Conservation (phyloP, 768 basidiomycete species). For the Suillus occidentalis region DNA sequence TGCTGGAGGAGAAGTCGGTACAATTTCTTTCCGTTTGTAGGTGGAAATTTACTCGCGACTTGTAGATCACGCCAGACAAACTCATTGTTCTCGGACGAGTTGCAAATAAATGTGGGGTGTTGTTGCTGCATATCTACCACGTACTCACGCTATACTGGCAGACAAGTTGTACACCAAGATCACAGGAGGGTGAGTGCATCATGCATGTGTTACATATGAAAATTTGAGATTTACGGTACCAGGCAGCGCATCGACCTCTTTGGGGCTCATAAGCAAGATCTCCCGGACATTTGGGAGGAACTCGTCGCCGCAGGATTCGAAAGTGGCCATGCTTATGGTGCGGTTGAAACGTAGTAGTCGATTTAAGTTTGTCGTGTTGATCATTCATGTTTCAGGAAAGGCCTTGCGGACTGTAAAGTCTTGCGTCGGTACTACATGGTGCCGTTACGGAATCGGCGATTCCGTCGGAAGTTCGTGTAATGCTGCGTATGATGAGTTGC, state of each 20-base stretch:
- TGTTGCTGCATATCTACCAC: background rate
- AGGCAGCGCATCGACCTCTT: constrained; percentile 71
- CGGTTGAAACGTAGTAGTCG: constrained; percentile 16
- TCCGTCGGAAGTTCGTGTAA: constrained; percentile 54
- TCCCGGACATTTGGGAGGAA: constrained; percentile 68
- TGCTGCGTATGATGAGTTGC: background rate
- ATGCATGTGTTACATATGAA: background rate
- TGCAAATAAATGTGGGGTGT: constrained; percentile 55
- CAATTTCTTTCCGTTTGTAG: background rate
- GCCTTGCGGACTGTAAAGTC: constrained; percentile 73
- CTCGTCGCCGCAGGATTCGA: constrained; percentile 68
- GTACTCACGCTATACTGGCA: constrained; percentile 11
- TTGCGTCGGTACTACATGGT: constrained; percentile 74
- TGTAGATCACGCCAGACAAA: constrained; percentile 57
- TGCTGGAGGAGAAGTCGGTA: constrained; percentile 59
- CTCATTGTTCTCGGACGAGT: constrained; percentile 64
- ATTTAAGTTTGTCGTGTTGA: background rate
- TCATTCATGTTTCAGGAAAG: constrained; percentile 28
- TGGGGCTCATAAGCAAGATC: constrained; percentile 66
- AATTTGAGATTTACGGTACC: constrained; percentile 16
- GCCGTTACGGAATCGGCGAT: constrained; percentile 72
- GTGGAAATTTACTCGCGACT: background rate
- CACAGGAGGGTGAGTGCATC: constrained; percentile 35
- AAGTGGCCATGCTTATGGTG: constrained; percentile 75
- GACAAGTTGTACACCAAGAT: constrained; percentile 65